These are phyloP conservation scores for Metschnikowia sp. DNA, from an alignment of 805 yeast species.

Conservation along the genomic window DNA sequence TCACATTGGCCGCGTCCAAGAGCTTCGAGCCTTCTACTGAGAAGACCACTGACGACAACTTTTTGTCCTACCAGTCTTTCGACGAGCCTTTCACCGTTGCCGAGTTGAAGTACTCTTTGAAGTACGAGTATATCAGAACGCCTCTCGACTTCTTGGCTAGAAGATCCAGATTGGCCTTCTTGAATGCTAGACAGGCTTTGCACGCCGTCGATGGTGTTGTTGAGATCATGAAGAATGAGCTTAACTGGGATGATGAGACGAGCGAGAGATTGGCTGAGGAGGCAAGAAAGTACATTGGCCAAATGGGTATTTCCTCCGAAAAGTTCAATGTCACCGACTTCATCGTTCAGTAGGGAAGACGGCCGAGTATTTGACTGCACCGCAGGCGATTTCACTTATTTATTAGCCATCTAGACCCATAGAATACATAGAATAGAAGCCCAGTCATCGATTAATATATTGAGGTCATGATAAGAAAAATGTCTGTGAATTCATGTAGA, in stretches of 20 bases:
- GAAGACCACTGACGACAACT: constrained; percentile 26
- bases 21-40: constrained; percentile 29
- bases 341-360: constrained; percentile 13
- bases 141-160: constrained; percentile 89
- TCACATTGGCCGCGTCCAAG: constrained; percentile 50
- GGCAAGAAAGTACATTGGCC: constrained; percentile 56
- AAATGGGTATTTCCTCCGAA: constrained; percentile 49
- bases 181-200: constrained; percentile 81
- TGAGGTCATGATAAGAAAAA: too few relatives aligned
- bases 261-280: constrained; percentile 50
- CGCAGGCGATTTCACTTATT: constrained; percentile 1
- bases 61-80: constrained; percentile 47
- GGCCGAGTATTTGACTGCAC: background rate
- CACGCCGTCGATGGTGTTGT: constrained; percentile 81
- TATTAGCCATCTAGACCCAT: constrained; percentile 3
- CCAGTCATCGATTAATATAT: background rate
- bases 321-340: constrained; percentile 21
- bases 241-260: constrained; percentile 65
- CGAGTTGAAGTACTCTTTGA: constrained; percentile 77
- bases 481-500: too few relatives aligned
- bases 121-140: constrained; percentile 81
- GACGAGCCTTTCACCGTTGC: constrained; percentile 88
- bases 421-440: constrained; percentile 8
- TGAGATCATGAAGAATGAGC: constrained; percentile 76
- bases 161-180: constrained; percentile 88